These are phyloP conservation scores for Phytophthora citrophthora DNA, from an alignment of 352 stramenopile species.

Conservation along the genomic window DNA sequence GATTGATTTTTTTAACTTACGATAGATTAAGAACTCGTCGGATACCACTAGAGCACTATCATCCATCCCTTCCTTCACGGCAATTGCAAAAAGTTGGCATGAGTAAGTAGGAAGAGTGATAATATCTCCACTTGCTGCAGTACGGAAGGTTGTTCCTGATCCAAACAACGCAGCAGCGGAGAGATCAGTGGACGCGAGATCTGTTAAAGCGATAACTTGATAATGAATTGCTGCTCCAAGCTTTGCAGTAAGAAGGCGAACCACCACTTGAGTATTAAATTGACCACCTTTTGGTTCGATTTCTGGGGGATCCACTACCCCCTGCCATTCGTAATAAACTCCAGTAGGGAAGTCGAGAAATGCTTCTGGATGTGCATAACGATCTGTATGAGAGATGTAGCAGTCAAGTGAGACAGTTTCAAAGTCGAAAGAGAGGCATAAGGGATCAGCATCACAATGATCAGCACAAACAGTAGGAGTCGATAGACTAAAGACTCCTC, in stretches of 20 bases:
- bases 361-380: constrained; percentile 64
- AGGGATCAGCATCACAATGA: constrained; percentile 49
- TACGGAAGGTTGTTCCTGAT: constrained; percentile 23
- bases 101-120: constrained; percentile 62
- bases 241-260: constrained; percentile 62
- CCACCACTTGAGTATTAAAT: constrained; percentile 62
- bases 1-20: constrained; percentile 28
- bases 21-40: constrained; percentile 61
- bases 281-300: constrained; percentile 65
- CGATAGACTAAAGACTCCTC: constrained; percentile 46
- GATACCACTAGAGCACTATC: constrained; percentile 59
- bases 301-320: constrained; percentile 46
- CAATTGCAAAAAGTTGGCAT: constrained; percentile 66
- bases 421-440: constrained; percentile 80
- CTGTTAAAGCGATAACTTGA: constrained; percentile 38
- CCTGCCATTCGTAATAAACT: constrained; percentile 85
- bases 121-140: constrained; percentile 48
- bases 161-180: constrained; percentile 39
- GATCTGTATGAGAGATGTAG: constrained; percentile 79
- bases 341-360: constrained; percentile 73
- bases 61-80: constrained; percentile 67
- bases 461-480: constrained; percentile 48
- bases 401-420: constrained; percentile 61
- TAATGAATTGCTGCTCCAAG: constrained; percentile 71
- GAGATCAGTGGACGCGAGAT: constrained; percentile 15